Percentiles rank a stretch among this genome's conserved stretches.
Evolutionary conservation across 192 early-diverging fungal species (phyloP).

Genomic region (Gaertneriomyces sp.): DNA sequence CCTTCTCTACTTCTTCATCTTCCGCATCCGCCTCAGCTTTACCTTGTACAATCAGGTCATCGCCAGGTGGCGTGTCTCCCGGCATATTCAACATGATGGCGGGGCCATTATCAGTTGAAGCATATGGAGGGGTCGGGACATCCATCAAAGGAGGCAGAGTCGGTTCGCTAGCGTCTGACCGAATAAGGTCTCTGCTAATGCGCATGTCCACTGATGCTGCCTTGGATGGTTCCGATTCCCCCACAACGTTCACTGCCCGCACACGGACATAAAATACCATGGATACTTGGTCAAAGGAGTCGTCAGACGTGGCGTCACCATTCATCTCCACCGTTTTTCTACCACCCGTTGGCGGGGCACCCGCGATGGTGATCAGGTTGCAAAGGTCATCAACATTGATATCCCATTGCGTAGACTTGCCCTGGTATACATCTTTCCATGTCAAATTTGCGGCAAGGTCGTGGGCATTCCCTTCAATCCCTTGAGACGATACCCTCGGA

Average conservation of each 20-base stretch:
- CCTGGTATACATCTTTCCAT: neutral
- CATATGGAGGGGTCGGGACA: neutral
- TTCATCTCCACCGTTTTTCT: neutral
- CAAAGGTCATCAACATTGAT: neutral
- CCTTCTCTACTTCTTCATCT: constrained; percentile 14
- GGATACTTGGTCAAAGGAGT: no score
- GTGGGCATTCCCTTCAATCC: no score
- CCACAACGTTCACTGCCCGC: neutral
- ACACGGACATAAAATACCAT: neutral
- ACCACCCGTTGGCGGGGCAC: neutral
- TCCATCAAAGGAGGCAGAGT: neutral
- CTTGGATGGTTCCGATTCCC: neutral
- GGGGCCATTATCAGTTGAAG: no score
- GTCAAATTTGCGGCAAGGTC: no score
- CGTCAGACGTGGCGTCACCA: neutral
- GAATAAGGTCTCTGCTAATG: neutral
- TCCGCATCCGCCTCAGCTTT: constrained; percentile 17
- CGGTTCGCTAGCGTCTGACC: neutral
- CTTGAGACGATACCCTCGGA: no score
- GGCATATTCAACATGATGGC: neutral
- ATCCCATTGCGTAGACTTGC: neutral
- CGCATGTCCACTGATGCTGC: neutral
- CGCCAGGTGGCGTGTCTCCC: neutral
- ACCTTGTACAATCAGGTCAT: neutral
- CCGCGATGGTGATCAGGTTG: neutral